A percentile compares a stretch with the other conserved stretches of the same genome.
phyloP scores from a whole-genome alignment of 1,139 yeast genomes.

The Diutina neorugosa region DNA sequence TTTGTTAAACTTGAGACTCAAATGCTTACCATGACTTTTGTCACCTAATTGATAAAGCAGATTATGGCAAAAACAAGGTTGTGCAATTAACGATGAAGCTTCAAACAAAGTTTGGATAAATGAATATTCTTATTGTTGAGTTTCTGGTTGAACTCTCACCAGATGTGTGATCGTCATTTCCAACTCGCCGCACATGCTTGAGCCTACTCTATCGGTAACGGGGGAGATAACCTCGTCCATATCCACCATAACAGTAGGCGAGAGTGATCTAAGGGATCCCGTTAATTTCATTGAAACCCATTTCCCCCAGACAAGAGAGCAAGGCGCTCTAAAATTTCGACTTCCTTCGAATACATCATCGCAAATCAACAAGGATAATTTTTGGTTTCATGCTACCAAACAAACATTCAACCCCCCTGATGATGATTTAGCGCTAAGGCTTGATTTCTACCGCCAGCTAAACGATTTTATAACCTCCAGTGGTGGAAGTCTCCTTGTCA shows the following conservation, averaged over 20 bases:
- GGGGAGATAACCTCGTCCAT: not conserved
- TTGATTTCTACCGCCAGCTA: conserved; percentile 20
- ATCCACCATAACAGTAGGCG: not conserved
- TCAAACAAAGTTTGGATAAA: too few species aligned
- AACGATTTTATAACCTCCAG: conserved; percentile 7
- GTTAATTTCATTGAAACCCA: conserved; percentile 28
- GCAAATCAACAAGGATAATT: conserved; percentile 25
- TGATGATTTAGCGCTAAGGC: conserved; percentile 19
- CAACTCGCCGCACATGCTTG: not conserved
- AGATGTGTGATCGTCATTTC: not conserved
- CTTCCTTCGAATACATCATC: not conserved
- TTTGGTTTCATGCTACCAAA: conserved; percentile 42
- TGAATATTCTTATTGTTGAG: too few species aligned
- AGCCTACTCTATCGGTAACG: not conserved
- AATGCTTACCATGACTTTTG: too few species aligned
- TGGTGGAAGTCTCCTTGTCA: conserved; percentile 4
- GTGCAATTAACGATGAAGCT: too few species aligned
- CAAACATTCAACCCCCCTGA: conserved; percentile 17
- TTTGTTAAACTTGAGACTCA: too few species aligned
- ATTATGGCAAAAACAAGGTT: too few species aligned
- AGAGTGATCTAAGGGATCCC: not conserved
- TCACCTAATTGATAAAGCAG: too few species aligned
- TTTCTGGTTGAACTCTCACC: not conserved
- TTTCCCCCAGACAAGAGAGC: conserved; percentile 9
- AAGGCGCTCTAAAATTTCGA: not conserved